Percentiles rank a stretch among this genome's conserved stretches.
Evolutionary conservation across 208 protist genomes (phyloP).

Genomic region (Leishmania major): DNA sequence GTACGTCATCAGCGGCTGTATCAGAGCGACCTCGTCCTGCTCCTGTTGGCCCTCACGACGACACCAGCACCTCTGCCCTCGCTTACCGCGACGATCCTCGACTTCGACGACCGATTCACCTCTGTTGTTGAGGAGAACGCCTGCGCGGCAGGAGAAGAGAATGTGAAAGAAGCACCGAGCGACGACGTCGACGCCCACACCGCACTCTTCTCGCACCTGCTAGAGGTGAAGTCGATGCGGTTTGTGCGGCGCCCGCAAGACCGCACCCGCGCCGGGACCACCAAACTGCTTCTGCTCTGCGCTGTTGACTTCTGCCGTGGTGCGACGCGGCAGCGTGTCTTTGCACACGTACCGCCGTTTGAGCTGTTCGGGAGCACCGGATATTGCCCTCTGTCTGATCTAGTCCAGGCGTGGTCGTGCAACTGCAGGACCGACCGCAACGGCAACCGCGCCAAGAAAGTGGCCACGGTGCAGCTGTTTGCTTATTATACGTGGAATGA

Average conservation of each 20-base stretch:
- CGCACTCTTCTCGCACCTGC: slow-evolving; percentile 50
- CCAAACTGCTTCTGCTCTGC: slow-evolving; percentile 31
- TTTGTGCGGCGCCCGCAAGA: slow-evolving; percentile 29
- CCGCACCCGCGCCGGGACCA: slow-evolving; percentile 23
- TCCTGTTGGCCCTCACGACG: slow-evolving; percentile 63
- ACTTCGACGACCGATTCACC: background rate
- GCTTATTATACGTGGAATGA: slow-evolving; percentile 34
- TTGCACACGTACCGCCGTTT: slow-evolving; percentile 50
- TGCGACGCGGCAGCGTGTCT: slow-evolving; percentile 21
- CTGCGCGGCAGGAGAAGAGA: slow-evolving; percentile 8
- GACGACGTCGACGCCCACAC: slow-evolving; percentile 45
- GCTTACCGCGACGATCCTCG: background rate
- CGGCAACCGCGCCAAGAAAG: background rate
- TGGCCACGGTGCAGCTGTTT: slow-evolving; percentile 10
- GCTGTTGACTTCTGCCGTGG: slow-evolving; percentile 23
- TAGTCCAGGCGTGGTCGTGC: slow-evolving; percentile 51
- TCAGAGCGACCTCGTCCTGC: slow-evolving; percentile 83
- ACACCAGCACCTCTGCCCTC: slow-evolving; percentile 18
- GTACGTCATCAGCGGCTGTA: slow-evolving; percentile 64
- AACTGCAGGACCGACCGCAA: slow-evolving; percentile 9
- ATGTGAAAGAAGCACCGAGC: background rate
- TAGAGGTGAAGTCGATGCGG: slow-evolving; percentile 46
- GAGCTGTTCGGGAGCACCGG: slow-evolving; percentile 61
- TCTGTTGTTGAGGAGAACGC: background rate
- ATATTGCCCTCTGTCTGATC: slow-evolving; percentile 55